Evolutionary conservation across 495 filamentous ascomycete species (phyloP).

Genomic region (Apodospora peruviana): DNA sequence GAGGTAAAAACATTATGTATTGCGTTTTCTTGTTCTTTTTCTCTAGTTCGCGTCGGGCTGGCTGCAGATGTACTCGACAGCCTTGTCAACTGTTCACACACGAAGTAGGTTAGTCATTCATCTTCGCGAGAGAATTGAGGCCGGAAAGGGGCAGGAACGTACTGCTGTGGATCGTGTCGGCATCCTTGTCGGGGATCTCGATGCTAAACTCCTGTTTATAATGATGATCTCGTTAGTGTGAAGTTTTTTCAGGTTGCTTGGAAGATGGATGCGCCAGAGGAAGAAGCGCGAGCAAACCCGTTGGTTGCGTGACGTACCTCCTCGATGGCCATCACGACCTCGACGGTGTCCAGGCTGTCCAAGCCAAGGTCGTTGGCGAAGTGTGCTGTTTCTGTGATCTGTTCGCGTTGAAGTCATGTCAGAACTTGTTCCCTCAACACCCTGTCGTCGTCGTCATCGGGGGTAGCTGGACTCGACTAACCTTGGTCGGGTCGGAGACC

Average conservation of each 20-base stretch:
- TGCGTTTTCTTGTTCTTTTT: conserved; percentile 7
- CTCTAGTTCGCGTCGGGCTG: conserved; percentile 72
- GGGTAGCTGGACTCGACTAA: conserved; percentile 34
- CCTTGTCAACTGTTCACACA: conserved; percentile 73
- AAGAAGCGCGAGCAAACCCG: too few relatives aligned
- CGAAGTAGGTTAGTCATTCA: conserved; percentile 13
- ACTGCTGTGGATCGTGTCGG: conserved; percentile 94
- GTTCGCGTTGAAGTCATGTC: conserved; percentile 3
- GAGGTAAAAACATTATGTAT: not conserved
- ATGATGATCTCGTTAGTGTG: not conserved
- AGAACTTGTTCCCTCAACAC: not conserved
- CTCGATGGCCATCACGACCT: conserved; percentile 99
- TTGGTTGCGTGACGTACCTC: conserved; percentile 80
- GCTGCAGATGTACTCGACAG: conserved; percentile 88
- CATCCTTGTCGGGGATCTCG: conserved; percentile 99
- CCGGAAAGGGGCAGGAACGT: conserved; percentile 37
- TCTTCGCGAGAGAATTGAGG: not conserved
- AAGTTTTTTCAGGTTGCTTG: not conserved
- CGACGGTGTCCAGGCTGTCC: conserved; percentile 95
- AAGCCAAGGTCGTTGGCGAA: conserved; percentile 94
- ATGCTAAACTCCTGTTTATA: conserved; percentile 89
- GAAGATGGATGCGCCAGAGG: too few relatives aligned
- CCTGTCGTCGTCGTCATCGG: not conserved
- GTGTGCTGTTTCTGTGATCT: conserved; percentile 80
- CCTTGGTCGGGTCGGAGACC: conserved; percentile 73